Evolutionary conservation across 2,329 filamentous ascomycete species (phyloP).

Genomic region (Aspergillus terreus): DNA sequence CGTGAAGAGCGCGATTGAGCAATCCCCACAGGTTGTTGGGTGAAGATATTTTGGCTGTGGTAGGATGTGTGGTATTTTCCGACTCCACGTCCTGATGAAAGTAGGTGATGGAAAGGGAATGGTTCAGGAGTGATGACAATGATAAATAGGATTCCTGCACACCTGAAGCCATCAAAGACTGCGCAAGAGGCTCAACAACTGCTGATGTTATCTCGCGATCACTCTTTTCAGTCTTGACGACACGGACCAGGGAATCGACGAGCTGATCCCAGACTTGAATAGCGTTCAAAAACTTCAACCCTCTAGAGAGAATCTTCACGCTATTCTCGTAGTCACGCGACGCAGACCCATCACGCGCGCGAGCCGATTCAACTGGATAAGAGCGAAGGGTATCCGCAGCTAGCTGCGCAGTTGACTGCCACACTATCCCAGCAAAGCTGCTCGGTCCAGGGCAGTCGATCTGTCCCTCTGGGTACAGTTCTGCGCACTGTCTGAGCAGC

Average conservation of each 20-base stretch:
- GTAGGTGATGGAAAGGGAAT: constrained; percentile 35
- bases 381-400: constrained; percentile 39
- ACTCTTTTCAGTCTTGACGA: constrained; percentile 61
- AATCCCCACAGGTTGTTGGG: constrained; percentile 61
- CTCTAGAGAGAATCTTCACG: constrained; percentile 63
- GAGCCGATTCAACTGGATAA: constrained; percentile 36
- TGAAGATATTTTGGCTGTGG: constrained; percentile 5
- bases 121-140: constrained; percentile 27
- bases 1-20: constrained; percentile 50
- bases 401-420: constrained; percentile 33
- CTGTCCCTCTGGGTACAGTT: constrained; percentile 18
- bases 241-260: constrained; percentile 54
- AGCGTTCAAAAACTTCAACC: constrained; percentile 37
- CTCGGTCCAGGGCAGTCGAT: constrained; percentile 7
- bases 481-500: constrained; percentile 35
- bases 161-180: constrained; percentile 40
- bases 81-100: constrained; percentile 7
- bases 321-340: constrained; percentile 65
- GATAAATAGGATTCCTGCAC: constrained; percentile 32
- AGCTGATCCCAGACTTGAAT: constrained; percentile 47
- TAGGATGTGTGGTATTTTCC: not conserved
- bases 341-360: constrained; percentile 51
- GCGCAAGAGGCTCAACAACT: constrained; percentile 69
- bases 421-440: constrained; percentile 25
- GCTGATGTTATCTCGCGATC: constrained; percentile 63